Base-by-base conservation (phyloP, 106 monocot genomes). In the Phalaenopsis aphrodite region DNA sequence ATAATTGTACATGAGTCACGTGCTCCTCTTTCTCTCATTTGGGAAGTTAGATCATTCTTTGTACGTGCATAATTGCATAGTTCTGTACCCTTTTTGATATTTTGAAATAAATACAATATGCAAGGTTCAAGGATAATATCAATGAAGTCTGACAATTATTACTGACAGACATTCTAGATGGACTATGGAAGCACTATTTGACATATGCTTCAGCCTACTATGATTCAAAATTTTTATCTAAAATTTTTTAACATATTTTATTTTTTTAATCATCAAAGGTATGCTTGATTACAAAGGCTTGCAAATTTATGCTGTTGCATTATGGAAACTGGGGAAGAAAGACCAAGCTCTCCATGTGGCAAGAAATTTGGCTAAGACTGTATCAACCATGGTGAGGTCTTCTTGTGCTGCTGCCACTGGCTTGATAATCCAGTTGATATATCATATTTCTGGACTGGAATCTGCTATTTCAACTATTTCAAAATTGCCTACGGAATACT, bases 271-370 rank as follows among this genome's bases (percentile, higher is more conserved):
- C 71, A 55, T 83, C 82, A 8, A 77, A 99, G 98, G 93, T 75
- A 41, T 87, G 61, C 88, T 94, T 74, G 87, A 91, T 79, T 64
- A 19, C 78, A 84, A 84, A 36, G 85, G 88, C 65, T 79, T 88
- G 24, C 98, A 99, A 82, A 85, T 99, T 78, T 94, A 99, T 85
- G 91, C 91, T 83, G 72, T 95, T 85, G 66, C 93, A 68, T 82
- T 99, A 42, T 99, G 89, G 86, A 88, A 94, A 85, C 81, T 87
- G 76, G 94, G 92, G 52, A 87, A 87, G 41, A 81, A 79, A 36
- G 88, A 95, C 30, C 71, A 78, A 71, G 91, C 90, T 73, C 89
- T 99, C 48, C 55, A 81, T 58, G 76, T 89, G 56, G 88, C 87
- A 39, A 89, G 78, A 87, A 83, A 76, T 57, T 75, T 99, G 83